Conservation (phyloP, 2,329 filamentous ascomycete genomes). For the Colletotrichum endophyticum region DNA sequence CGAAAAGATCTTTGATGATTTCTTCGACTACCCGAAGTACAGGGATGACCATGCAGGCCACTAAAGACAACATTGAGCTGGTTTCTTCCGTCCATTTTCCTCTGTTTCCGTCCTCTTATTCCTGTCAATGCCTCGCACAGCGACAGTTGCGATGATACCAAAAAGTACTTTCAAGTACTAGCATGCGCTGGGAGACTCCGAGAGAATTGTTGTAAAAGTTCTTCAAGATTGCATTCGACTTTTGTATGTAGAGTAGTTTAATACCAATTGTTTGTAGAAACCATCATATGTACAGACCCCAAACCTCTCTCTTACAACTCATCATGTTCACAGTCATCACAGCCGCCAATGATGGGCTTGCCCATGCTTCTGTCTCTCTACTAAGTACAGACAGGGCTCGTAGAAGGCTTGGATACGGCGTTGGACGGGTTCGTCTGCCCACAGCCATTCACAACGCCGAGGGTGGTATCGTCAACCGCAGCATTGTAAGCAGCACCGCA, state of each 20-base stretch:
- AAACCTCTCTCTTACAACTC: neutral
- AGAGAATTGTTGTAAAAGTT: neutral
- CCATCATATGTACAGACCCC: neutral
- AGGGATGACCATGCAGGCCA: neutral
- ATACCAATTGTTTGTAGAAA: neutral
- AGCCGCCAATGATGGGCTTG: neutral
- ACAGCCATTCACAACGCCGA: conserved; percentile 39
- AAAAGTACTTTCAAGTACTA: neutral
- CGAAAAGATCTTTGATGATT: neutral
- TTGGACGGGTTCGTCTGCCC: conserved; percentile 37
- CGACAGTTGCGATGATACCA: neutral
- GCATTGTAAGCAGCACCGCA: conserved; percentile 48
- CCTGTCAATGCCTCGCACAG: neutral
- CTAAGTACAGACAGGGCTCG: conserved; percentile 28
- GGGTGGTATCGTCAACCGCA: conserved; percentile 46
- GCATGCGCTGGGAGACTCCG: neutral
- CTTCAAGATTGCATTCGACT: neutral
- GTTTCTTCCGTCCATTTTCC: neutral
- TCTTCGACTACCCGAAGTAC: neutral
- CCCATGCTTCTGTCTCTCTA: neutral
- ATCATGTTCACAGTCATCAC: neutral
- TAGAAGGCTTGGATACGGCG: conserved; percentile 28
- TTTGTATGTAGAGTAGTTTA: neutral
- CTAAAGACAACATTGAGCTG: rapidly evolving
- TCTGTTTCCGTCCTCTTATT: neutral